Percentiles rank a stretch among this genome's conserved stretches.
These are phyloP conservation scores for Trapa incisa DNA, from an alignment of 345 rosid genomes.

Conservation along the genomic window DNA sequence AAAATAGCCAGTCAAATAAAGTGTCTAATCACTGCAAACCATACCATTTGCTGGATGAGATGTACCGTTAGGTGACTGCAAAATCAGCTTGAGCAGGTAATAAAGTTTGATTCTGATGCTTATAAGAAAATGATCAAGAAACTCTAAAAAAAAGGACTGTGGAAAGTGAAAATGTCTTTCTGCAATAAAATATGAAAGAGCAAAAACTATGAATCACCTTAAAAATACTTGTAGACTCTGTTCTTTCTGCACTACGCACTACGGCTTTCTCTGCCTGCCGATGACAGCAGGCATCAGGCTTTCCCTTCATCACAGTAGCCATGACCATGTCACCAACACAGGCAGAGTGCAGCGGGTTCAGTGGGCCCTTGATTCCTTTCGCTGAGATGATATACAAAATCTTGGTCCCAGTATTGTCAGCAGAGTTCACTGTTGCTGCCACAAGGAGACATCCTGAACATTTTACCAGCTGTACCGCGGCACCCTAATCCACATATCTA, in stretches of 20 bases:
- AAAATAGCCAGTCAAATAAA: too few species aligned
- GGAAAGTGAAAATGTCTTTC: too few species aligned
- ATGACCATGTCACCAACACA: constrained; percentile 97
- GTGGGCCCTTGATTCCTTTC: constrained; percentile 85
- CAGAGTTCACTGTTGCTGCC: constrained; percentile 96
- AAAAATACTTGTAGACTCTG: constrained; percentile 89
- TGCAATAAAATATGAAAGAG: too few species aligned
- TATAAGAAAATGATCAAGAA: too few species aligned
- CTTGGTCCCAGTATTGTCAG: constrained; percentile 95
- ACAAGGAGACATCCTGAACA: constrained; percentile 59
- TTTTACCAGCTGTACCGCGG: too few species aligned
- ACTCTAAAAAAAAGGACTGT: too few species aligned
- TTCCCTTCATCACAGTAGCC: constrained; percentile 95
- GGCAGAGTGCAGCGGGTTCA: constrained; percentile 81
- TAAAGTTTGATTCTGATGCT: too few species aligned
- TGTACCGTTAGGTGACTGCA: too few species aligned
- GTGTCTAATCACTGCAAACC: too few species aligned
- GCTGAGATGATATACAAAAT: constrained; percentile 46
- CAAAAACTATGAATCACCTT: constrained; percentile 21
- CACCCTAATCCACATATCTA: too few species aligned
- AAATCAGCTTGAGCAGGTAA: too few species aligned
- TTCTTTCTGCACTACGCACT: constrained; percentile 64
- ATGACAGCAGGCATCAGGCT: constrained; percentile 88
- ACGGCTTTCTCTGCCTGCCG: constrained; percentile 82
- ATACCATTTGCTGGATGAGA: too few species aligned